Evolutionary conservation across 179 eudicot genomes (phyloP), one percentile per base, ranked within the genome.

Genomic region (Drosera spatulata): DNA sequence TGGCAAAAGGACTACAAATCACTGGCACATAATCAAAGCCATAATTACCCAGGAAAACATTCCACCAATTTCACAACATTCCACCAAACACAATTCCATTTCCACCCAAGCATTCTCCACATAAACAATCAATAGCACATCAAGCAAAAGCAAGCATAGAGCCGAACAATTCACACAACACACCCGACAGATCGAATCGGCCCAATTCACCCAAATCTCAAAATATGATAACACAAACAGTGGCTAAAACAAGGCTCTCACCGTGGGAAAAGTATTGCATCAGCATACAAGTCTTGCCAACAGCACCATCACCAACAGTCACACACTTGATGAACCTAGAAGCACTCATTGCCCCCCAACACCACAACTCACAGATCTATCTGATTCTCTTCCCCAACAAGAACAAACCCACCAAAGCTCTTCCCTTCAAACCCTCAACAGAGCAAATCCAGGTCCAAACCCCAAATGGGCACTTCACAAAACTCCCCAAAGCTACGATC

Each of bases 241-340:
- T 8, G n/a, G 41, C 53, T 58, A 55, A 54, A 53, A 7, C 11
- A 40, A 41, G 59, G 33, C 33, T 22, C 43, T 53, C 59, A 63
- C 66, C 15, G 66, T 63, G 38, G 66, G 66, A 14, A 63, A 63
- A 63, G 59, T 63, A 51, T 63, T 63, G 59, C 66, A 22, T 22
- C 33, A 22, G 33, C 66, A 63, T 63, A 63, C 66, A 63, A 53
- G 66, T 63, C 44, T 63, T 52, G 14, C 62, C 58, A n/a, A 68
- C 72, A 56, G 66, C 66, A 33, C 66, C 66, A 53, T 63, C 66
- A 53, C 66, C 66, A 15, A 63, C 66, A 2, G 66, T 63, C n/a
- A 63, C 66, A 63, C 66, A 63, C 59, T 63, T 63, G 58, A 63
- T 63, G 58, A 63, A 63, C 59, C 66, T 63, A 41, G 66, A 63